Evolutionary conservation across 495 filamentous ascomycete species (phyloP).

Genomic region (Penicillium diatomitis): DNA sequence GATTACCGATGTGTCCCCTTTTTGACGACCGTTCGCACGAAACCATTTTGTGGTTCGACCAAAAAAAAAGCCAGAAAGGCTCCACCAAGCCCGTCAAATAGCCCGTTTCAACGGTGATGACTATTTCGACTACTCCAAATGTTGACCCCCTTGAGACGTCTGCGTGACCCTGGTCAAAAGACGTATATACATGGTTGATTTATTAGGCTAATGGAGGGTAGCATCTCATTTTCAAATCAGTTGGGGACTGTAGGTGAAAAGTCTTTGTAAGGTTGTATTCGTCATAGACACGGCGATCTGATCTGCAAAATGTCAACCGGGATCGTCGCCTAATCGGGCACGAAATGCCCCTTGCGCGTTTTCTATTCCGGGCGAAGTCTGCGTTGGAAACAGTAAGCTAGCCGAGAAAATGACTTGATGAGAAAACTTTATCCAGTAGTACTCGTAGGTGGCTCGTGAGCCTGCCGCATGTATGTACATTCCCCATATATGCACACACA

Average conservation of each 20-base stretch:
- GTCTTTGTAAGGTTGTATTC: no score
- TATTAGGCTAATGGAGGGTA: no score
- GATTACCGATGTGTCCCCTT: no score
- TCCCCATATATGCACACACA: no score
- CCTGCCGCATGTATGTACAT: no score
- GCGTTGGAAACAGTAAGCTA: slow-evolving; percentile 1
- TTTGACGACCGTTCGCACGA: no score
- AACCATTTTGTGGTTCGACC: no score
- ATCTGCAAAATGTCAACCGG: slow-evolving; percentile 29
- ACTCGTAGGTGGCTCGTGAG: no score
- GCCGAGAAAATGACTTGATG: not conserved
- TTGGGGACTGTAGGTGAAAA: no score
- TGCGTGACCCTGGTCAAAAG: no score
- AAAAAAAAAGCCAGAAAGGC: not conserved
- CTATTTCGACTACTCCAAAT: slow-evolving; percentile 6
- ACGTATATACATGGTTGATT: no score
- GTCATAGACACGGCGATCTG: slow-evolving; percentile 28
- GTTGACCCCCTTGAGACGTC: slow-evolving; percentile 13
- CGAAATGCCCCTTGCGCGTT: slow-evolving; percentile 13
- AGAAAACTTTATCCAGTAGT: not conserved
- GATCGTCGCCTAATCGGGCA: slow-evolving; percentile 16
- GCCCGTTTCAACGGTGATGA: slow-evolving; percentile 14
- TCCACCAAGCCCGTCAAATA: slow-evolving; percentile 3
- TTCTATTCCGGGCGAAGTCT: slow-evolving; percentile 11
- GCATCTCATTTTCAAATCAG: no score